Percentiles rank a stretch among this genome's conserved stretches.
Conservation (phyloP, 2,329 filamentous ascomycete genomes). For the Lasiodiplodia gonubiensis region DNA sequence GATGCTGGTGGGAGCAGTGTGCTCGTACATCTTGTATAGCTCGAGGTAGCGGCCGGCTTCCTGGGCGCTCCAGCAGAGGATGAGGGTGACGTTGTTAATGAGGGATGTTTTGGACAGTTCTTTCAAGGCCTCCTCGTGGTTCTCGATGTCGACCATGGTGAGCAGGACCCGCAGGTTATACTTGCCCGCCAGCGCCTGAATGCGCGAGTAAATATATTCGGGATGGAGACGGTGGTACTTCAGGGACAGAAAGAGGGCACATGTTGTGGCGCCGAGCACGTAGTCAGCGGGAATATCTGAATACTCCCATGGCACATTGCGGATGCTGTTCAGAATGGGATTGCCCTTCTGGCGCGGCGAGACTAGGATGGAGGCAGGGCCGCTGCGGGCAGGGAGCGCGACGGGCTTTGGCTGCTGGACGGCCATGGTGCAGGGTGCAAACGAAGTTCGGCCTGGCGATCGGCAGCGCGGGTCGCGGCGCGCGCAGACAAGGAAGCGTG, state of each 20-base stretch:
- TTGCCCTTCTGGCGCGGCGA: constrained; percentile 95
- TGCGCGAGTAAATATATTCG: constrained; percentile 95
- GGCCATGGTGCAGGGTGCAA: constrained; percentile 6
- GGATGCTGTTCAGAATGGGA: constrained; percentile 82
- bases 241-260: constrained; percentile 88
- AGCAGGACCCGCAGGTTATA: constrained; percentile 87
- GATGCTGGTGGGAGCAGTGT: constrained; percentile 81
- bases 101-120: constrained; percentile 92
- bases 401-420: constrained; percentile 89
- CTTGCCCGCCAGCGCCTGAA: constrained; percentile 80
- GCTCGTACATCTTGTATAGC: constrained; percentile 92
- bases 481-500: background rate
- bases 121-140: constrained; percentile 87
- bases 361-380: constrained; percentile 82
- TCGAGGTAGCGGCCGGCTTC: constrained; percentile 95
- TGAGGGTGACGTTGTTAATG: constrained; percentile 88
- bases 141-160: constrained; percentile 91
- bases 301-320: constrained; percentile 86
- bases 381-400: constrained; percentile 69
- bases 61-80: constrained; percentile 92
- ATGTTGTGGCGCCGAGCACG: constrained; percentile 83
- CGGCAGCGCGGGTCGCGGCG: constrained; percentile 2
- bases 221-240: constrained; percentile 98
- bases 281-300: constrained; percentile 97
- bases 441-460: background rate